These are phyloP conservation scores for Hymenoscyphus repandus DNA, from an alignment of 2,329 filamentous ascomycete genomes.

Conservation along the genomic window DNA sequence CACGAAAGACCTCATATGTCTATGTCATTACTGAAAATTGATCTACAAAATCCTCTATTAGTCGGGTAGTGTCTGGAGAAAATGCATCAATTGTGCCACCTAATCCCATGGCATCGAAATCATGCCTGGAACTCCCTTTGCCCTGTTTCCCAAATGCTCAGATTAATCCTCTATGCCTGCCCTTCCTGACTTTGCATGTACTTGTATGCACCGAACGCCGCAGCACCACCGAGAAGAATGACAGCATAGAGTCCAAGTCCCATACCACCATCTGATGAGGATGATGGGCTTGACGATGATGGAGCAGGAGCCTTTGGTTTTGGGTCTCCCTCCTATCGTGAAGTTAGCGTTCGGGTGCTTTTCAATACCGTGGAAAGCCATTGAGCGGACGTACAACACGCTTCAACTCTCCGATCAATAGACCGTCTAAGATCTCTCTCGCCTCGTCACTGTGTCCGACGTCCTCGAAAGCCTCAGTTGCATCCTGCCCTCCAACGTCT, in stretches of 20 bases:
- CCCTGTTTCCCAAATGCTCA: not conserved
- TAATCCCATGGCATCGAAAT: not conserved
- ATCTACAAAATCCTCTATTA: slow-evolving; percentile 15
- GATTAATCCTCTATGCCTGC: slow-evolving; percentile 14
- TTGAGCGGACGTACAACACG: slow-evolving; percentile 55
- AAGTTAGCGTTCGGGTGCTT: not conserved
- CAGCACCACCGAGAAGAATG: slow-evolving; percentile 68
- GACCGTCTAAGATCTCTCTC: slow-evolving; percentile 79
- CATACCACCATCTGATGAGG: slow-evolving; percentile 49
- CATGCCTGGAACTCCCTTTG: not conserved
- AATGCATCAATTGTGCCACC: slow-evolving; percentile 23
- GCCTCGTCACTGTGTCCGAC: slow-evolving; percentile 99
- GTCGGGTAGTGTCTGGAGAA: slow-evolving; percentile 13
- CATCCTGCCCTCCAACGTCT: slow-evolving; percentile 92
- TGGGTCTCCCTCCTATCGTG: slow-evolving; percentile 70
- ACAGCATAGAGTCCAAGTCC: slow-evolving; percentile 78
- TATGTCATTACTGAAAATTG: not conserved
- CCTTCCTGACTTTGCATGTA: slow-evolving; percentile 57
- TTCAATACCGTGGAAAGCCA: not conserved
- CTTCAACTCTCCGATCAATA: slow-evolving; percentile 74
- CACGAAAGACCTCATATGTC: not conserved
- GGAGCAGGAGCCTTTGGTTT: slow-evolving; percentile 55
- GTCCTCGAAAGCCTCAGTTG: slow-evolving; percentile 97
- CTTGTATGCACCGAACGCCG: slow-evolving; percentile 79
- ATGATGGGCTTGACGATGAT: slow-evolving; percentile 44